phyloP scores from a whole-genome alignment of 2,329 filamentous ascomycete species.

The Xylariales sp. region DNA sequence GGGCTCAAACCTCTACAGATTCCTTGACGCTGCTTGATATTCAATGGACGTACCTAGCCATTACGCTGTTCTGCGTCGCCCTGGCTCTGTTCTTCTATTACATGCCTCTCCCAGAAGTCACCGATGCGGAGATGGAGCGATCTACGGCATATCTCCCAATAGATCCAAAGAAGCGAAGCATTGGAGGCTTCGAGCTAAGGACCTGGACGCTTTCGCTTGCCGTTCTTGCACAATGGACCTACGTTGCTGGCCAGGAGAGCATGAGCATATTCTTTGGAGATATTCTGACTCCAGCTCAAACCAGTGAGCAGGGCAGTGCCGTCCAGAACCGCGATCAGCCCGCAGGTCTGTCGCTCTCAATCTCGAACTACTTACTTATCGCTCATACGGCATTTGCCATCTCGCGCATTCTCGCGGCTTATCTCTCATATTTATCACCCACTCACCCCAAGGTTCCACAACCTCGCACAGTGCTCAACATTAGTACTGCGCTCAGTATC shows the following conservation, averaged over 20 bases:
- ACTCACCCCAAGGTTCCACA: conserved; percentile 49
- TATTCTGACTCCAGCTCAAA: conserved; percentile 36
- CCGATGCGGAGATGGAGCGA: conserved; percentile 48
- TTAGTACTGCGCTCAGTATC: conserved; percentile 57
- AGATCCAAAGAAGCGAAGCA: conserved; percentile 42
- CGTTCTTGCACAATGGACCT: conserved; percentile 72
- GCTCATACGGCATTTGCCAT: conserved; percentile 70
- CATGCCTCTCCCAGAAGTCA: conserved; percentile 60
- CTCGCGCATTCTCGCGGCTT: conserved; percentile 66
- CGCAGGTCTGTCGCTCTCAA: conserved; percentile 45
- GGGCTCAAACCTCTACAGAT: conserved; percentile 23
- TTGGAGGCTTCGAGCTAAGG: conserved; percentile 48
- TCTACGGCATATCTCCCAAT: conserved; percentile 44
- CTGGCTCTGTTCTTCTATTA: conserved; percentile 68
- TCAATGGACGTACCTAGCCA: conserved; percentile 82
- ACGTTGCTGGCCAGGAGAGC: conserved; percentile 69
- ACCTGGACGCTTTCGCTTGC: conserved; percentile 63
- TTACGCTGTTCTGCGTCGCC: conserved; percentile 68
- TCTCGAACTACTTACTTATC: conserved; percentile 65
- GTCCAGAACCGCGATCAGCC: conserved; percentile 33
- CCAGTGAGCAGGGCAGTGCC: conserved; percentile 19
- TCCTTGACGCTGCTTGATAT: conserved; percentile 62
- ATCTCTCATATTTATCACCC: conserved; percentile 55
- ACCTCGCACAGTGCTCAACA: conserved; percentile 65
- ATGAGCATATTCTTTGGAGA: conserved; percentile 56